Evolutionary conservation across 2,329 filamentous ascomycete genomes (phyloP).

Genomic region (Pochonia chlamydosporia): DNA sequence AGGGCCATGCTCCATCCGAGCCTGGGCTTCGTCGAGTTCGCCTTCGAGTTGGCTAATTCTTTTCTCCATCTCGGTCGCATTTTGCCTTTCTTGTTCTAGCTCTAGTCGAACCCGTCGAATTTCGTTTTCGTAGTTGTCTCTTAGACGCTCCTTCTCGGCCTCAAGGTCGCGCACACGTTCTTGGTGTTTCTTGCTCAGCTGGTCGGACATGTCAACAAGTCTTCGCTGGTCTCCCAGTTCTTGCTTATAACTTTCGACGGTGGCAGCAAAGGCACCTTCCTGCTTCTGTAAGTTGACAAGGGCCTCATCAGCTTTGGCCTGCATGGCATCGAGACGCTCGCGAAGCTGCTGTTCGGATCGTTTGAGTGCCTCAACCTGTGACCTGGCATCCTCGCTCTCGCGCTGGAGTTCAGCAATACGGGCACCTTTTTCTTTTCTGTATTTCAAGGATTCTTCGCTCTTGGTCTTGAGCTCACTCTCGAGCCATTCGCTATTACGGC

Average conservation of each 20-base stretch:
- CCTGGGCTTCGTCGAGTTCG: constrained; percentile 49
- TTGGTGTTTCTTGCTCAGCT: constrained; percentile 67
- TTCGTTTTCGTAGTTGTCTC: constrained; percentile 60
- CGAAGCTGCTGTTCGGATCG: constrained; percentile 76
- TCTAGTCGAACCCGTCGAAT: constrained; percentile 50
- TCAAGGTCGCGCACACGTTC: constrained; percentile 67
- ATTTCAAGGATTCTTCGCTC: constrained; percentile 78
- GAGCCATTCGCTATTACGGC: constrained; percentile 89
- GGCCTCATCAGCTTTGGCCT: constrained; percentile 80
- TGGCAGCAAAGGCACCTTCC: constrained; percentile 73
- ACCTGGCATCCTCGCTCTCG: constrained; percentile 76
- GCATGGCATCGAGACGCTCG: constrained; percentile 74
- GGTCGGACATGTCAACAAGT: constrained; percentile 75
- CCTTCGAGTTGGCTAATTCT: constrained; percentile 44
- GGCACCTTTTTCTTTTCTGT: constrained; percentile 89
- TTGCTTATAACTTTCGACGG: constrained; percentile 80
- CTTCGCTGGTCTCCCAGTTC: constrained; percentile 78
- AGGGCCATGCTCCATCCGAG: constrained; percentile 36
- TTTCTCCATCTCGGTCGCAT: constrained; percentile 39
- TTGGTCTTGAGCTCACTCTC: constrained; percentile 90
- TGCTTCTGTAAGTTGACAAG: constrained; percentile 78
- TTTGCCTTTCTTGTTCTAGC: constrained; percentile 48
- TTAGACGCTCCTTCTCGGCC: constrained; percentile 50
- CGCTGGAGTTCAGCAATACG: constrained; percentile 85
- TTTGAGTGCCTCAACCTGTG: constrained; percentile 69